Evolutionary conservation across 805 yeast genomes (phyloP).

Genomic region (Barnettozyma vustinii): DNA sequence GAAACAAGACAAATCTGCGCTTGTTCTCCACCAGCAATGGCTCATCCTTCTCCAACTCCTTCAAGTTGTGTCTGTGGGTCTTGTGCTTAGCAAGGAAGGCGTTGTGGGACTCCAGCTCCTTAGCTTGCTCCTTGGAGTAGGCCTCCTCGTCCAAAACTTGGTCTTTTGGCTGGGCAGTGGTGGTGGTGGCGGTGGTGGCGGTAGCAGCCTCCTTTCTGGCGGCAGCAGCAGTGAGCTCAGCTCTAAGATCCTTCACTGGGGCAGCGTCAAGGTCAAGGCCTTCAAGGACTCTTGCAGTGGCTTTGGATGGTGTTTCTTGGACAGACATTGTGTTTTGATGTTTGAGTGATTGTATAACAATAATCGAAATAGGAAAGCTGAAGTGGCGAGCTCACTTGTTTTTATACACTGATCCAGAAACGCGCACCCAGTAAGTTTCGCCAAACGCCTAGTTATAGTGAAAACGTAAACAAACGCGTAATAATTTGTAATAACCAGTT

Average conservation of each 20-base stretch:
- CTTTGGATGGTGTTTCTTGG: constrained; percentile 70
- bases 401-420: not conserved
- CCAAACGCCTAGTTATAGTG: not conserved
- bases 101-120: constrained; percentile 38
- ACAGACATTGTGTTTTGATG: constrained; percentile 26
- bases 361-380: not conserved
- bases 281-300: constrained; percentile 51
- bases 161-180: constrained; percentile 1
- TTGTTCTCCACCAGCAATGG: constrained; percentile 83
- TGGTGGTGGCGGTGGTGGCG: too few species aligned
- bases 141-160: constrained; percentile 5
- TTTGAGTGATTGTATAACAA: not conserved
- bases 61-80: constrained; percentile 67
- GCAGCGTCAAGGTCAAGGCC: constrained; percentile 41
- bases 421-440: not conserved
- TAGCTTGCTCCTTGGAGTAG: constrained; percentile 8
- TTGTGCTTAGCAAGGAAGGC: constrained; percentile 56
- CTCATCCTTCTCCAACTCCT: constrained; percentile 78
- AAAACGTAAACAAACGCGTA: constrained; percentile 1
- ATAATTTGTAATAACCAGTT: not conserved
- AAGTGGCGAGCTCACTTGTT: not conserved
- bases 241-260: constrained; percentile 39
- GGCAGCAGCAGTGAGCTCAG: constrained; percentile 37
- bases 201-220: constrained; percentile 30
- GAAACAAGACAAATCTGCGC: constrained; percentile 88